Evolutionary conservation across 1,284 basidiomycete genomes (phyloP).

Genomic region (Ustilago crameri): DNA sequence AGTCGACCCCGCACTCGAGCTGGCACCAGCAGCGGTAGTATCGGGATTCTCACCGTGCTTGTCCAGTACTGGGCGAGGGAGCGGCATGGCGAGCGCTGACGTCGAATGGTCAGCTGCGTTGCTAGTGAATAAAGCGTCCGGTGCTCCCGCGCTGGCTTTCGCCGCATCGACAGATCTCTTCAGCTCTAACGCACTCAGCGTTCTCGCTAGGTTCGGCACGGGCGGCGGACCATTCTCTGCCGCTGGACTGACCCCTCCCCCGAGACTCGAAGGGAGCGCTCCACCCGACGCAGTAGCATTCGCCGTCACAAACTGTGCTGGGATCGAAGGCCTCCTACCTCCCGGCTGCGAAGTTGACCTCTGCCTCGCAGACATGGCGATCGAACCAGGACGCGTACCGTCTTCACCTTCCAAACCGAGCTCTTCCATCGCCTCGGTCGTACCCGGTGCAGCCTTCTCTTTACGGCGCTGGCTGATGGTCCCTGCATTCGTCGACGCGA

Average conservation of each 20-base stretch:
- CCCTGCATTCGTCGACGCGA: slow-evolving; percentile 24
- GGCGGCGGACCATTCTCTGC: slow-evolving; percentile 32
- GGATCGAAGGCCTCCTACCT: slow-evolving; percentile 50
- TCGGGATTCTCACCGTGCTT: not conserved
- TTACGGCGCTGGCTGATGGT: slow-evolving; percentile 57
- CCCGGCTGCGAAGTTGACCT: slow-evolving; percentile 54
- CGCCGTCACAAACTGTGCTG: slow-evolving; percentile 39
- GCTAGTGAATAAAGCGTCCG: too few relatives aligned
- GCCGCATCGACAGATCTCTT: slow-evolving; percentile 5
- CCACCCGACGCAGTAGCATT: slow-evolving; percentile 15
- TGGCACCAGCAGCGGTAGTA: too few relatives aligned
- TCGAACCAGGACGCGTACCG: not conserved
- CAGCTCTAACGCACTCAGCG: slow-evolving; percentile 42
- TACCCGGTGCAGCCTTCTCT: not conserved
- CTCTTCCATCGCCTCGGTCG: slow-evolving; percentile 12
- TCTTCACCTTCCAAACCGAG: not conserved
- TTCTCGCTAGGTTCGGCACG: slow-evolving; percentile 50
- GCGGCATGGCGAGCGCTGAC: slow-evolving; percentile 25
- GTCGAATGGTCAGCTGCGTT: not conserved
- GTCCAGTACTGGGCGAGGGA: slow-evolving; percentile 13
- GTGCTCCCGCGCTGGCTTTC: not conserved
- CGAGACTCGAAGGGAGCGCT: not conserved
- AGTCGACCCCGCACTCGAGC: not conserved
- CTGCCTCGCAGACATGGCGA: slow-evolving; percentile 28
- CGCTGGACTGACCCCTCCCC: not conserved